phyloP scores from a whole-genome alignment of 108 stramenopile genomes.

The Cyclotella sp. region DNA sequence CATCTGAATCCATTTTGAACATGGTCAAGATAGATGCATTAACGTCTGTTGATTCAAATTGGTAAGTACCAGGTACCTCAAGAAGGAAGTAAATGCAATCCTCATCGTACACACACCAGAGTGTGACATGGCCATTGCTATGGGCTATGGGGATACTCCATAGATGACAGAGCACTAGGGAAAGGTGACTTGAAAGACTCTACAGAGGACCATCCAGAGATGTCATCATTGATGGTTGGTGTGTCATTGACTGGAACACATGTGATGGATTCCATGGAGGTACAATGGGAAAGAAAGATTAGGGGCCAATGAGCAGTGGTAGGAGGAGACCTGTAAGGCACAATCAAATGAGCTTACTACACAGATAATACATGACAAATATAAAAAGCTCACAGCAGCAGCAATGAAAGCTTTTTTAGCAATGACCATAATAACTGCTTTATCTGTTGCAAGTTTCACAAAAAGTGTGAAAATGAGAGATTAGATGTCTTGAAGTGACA shows the following conservation, averaged over 20 bases:
- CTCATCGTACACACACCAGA: slow-evolving; percentile 40
- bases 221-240: slow-evolving; percentile 31
- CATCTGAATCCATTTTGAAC: slow-evolving; percentile 49
- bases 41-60: slow-evolving; percentile 29
- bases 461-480: no score
- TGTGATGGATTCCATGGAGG: slow-evolving; percentile 13
- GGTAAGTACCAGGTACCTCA: slow-evolving; percentile 35
- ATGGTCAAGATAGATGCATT: slow-evolving; percentile 44
- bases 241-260: slow-evolving; percentile 9
- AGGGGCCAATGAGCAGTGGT: no score
- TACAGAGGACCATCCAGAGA: slow-evolving; percentile 23
- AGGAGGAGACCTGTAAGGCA: no score
- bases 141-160: slow-evolving; percentile 13
- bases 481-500: no score
- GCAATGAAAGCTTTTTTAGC: no score
- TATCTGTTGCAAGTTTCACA: no score
- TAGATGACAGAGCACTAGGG: slow-evolving; percentile 4
- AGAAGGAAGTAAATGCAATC: slow-evolving; percentile 39
- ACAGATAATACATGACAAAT: no score
- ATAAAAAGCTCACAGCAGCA: no score
- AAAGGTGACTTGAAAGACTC: slow-evolving; percentile 19
- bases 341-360: no score
- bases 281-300: background rate
- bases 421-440: no score
- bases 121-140: slow-evolving; percentile 27